Percentiles rank a stretch among this genome's conserved stretches.
These are phyloP conservation scores for Meripilus lineatus DNA, from an alignment of 1,284 basidiomycete species.

Conservation along the genomic window DNA sequence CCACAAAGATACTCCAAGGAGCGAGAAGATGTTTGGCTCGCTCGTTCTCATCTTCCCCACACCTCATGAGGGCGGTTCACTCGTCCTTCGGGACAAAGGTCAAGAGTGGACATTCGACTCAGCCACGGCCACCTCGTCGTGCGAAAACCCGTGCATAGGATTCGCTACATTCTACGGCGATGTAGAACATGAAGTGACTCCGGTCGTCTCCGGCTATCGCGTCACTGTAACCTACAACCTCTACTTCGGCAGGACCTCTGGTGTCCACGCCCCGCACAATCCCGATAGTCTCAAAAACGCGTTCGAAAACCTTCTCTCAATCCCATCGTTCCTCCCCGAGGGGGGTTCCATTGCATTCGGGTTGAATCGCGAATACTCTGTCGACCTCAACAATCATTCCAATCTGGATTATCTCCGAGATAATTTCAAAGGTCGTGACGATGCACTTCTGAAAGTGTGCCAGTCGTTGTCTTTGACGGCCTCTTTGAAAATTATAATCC, in stretches of 20 bases:
- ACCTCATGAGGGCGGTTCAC: conserved; percentile 29
- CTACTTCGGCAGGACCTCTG: conserved; percentile 16
- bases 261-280: not conserved
- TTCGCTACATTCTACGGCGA: conserved; percentile 36
- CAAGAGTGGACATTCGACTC: conserved; percentile 29
- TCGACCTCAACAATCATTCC: not conserved
- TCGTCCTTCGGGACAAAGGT: conserved; percentile 20
- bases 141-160: conserved; percentile 12
- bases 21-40: conserved; percentile 37
- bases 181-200: conserved; percentile 37
- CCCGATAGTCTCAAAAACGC: conserved; percentile 6
- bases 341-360: conserved; percentile 26
- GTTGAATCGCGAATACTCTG: not conserved
- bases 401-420: not conserved
- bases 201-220: conserved; percentile 33
- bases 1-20: conserved; percentile 30
- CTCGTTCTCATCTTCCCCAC: conserved; percentile 34
- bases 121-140: conserved; percentile 9
- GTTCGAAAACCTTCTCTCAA: conserved; percentile 17
- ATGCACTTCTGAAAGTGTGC: conserved; percentile 5
- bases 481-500: too few relatives aligned
- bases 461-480: conserved; percentile 1
- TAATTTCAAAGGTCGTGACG: conserved; percentile 12
- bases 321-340: conserved; percentile 23
- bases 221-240: conserved; percentile 40